A percentile compares a stretch with the other conserved stretches of the same genome.
phyloP scores from a whole-genome alignment of 78 protist genomes.

The Cavenderia fasciculata region DNA sequence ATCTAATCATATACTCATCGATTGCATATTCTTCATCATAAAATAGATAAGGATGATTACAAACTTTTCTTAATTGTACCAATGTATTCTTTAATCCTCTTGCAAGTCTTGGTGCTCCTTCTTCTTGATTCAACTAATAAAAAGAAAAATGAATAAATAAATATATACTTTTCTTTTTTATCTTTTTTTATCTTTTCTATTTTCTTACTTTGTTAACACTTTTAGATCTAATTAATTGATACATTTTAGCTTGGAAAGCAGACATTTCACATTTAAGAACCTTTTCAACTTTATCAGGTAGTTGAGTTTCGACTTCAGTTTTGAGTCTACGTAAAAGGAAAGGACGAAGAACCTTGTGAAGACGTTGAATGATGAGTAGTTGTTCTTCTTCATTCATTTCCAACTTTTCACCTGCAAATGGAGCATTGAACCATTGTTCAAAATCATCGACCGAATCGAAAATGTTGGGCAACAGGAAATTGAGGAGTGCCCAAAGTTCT shows the following conservation, averaged over 20 bases:
- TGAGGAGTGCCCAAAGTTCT: conserved; percentile 95
- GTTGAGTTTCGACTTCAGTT: conserved; percentile 89
- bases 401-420: conserved; percentile 84
- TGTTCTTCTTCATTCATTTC: conserved; percentile 86
- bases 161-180: not conserved
- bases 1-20: conserved; percentile 61
- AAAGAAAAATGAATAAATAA: not conserved
- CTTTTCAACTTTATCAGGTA: conserved; percentile 91
- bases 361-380: conserved; percentile 77
- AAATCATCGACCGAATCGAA: conserved; percentile 86
- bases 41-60: conserved; percentile 96
- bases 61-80: conserved; percentile 87
- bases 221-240: conserved; percentile 56
- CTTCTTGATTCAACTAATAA: conserved; percentile 22
- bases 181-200: not conserved
- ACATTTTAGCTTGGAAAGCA: conserved; percentile 79
- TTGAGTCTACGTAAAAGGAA: conserved; percentile 91
- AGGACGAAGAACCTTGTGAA: conserved; percentile 88
- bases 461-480: conserved; percentile 91
- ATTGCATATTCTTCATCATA: conserved; percentile 85
- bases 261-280: conserved; percentile 81
- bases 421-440: conserved; percentile 93
- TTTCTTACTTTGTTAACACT: conserved; percentile 29
- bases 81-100: conserved; percentile 74
- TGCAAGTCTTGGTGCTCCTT: conserved; percentile 49